Conservation (phyloP, 2,329 filamentous ascomycete species). For the Diplodia mutila region DNA sequence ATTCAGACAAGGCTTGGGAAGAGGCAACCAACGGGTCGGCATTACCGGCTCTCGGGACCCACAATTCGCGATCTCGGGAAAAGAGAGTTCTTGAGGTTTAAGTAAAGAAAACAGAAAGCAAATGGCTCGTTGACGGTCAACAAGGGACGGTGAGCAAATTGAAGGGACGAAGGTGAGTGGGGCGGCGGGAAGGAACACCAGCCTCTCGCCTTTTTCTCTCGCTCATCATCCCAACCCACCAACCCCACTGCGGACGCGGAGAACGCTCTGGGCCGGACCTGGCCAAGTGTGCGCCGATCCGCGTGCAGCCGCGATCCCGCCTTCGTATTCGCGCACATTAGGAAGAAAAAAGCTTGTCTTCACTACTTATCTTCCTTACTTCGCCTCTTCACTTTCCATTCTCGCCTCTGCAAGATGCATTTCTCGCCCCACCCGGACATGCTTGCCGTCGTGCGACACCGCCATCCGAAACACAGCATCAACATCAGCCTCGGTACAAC, state of each 20-base stretch:
- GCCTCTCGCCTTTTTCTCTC: neutral
- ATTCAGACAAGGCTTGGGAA: no score
- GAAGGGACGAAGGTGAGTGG: no score
- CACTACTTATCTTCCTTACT: slow-evolving; percentile 15
- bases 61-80: no score
- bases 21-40: no score
- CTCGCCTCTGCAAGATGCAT: slow-evolving; percentile 3
- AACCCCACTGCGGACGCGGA: neutral
- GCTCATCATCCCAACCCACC: neutral
- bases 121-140: no score
- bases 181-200: no score
- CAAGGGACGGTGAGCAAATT: no score
- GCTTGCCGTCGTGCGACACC: neutral
- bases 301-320: neutral
- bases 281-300: neutral
- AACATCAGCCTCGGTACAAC: neutral
- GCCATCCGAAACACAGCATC: neutral
- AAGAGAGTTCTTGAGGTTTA: no score
- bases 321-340: slow-evolving; percentile 16
- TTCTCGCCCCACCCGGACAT: neutral
- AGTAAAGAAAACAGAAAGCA: no score
- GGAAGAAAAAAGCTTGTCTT: slow-evolving; percentile 18
- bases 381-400: neutral
- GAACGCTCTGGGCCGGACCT: neutral
- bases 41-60: no score